Conservation (phyloP, 192 early-diverging fungal genomes). For the Funneliformis geosporum region DNA sequence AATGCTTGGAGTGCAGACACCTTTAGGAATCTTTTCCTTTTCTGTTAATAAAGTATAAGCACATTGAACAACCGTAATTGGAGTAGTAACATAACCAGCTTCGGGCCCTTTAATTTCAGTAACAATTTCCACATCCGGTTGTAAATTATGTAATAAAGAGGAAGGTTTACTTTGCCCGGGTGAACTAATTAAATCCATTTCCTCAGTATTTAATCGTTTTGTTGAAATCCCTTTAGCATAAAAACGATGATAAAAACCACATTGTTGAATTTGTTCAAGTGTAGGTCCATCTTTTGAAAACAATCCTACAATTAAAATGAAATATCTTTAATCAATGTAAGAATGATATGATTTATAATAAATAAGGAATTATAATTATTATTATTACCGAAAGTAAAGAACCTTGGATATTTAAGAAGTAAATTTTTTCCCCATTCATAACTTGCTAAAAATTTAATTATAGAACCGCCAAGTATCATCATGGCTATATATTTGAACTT, state of each 20-base stretch:
- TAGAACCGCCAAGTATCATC: constrained; percentile 42
- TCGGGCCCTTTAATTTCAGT: constrained; percentile 65
- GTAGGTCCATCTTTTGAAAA: constrained; percentile 59
- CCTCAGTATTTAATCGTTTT: constrained; percentile 18
- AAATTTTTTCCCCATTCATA: constrained; percentile 56
- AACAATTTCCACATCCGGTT: constrained; percentile 52
- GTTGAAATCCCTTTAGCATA: constrained; percentile 55
- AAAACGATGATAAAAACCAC: constrained; percentile 56
- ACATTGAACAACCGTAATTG: constrained; percentile 55
- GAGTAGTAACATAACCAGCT: constrained; percentile 66
- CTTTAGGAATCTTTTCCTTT: constrained; percentile 45
- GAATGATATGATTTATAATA: neutral
- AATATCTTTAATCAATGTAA: neutral
- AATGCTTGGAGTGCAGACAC: constrained; percentile 54
- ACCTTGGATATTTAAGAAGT: constrained; percentile 57
- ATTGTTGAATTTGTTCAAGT: constrained; percentile 54
- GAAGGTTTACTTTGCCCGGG: neutral
- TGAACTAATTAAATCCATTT: constrained; percentile 21
- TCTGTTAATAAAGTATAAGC: constrained; percentile 54
- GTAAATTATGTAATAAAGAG: constrained; percentile 18
- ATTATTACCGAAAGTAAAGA: constrained; percentile 53
- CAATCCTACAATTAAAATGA: constrained; percentile 31
- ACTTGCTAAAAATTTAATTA: constrained; percentile 53
- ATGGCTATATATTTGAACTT: constrained; percentile 44
- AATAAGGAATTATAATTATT: neutral